Base-by-base conservation (phyloP, 139 green algal species). In the Chara braunii region DNA sequence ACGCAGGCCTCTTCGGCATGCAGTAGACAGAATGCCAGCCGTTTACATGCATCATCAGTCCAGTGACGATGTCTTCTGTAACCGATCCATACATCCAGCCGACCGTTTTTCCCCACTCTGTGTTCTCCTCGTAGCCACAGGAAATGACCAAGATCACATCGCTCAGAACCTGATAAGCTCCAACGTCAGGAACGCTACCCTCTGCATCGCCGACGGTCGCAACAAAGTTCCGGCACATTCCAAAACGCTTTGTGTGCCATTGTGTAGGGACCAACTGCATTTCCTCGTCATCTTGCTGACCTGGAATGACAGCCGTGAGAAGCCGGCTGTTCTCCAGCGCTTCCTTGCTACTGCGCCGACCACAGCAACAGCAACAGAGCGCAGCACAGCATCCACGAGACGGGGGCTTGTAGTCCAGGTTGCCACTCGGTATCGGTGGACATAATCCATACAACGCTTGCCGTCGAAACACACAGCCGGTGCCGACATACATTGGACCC, bases 101-200 rank as follows among this genome's bases (percentile, higher is more conserved):
- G 9, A 75, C 24, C 2, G 33, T 3, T 28, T 44, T 72, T 8
- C 67, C 67, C 67, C 67, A 75, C n/a, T 75, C 67, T 6, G 34
- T 75, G 5, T 70, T 62, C 32, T 75, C 67, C 59, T 75, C 67
- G 26, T 75, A 75, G 42, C 69, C 67, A 35, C 56, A 70, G 29
- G 43, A 64, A 44, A 76, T 76, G 33, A 30, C 43, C 12, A 76
- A 33, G 8, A 76, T 31, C 3, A 76, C 67, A 33, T 76, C 57
- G 26, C 37, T 63, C 4, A 76, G 36, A 44, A 76, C n/a, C 11
- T 26, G 50, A 12, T n/a, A n/a, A n/a, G n/a, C n/a, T n/a, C n/a
- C n/a, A n/a, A n/a, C n/a, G n/a, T n/a, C 40, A 48, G 18, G 40
- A 48, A 48, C 18, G 18, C n/a, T n/a, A n/a, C n/a, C n/a, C n/a